Conservation (phyloP, 176 grass and related monocot genomes). For the Oryza glaberrima region DNA sequence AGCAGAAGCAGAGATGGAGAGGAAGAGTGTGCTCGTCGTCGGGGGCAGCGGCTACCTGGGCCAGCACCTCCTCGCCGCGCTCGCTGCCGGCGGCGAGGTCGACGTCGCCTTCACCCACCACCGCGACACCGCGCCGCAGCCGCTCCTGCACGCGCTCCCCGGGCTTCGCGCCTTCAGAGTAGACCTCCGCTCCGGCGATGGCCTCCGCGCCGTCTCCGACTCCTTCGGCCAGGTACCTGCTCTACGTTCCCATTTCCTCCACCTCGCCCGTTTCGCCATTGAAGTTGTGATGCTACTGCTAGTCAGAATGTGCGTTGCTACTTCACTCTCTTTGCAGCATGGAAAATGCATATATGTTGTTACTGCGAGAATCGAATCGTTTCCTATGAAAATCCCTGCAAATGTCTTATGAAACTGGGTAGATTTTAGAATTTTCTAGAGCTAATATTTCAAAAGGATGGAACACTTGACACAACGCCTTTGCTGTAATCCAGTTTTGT, state of each 20-base stretch:
- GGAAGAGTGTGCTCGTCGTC: constrained; percentile 71
- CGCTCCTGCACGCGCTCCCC: constrained; percentile 65
- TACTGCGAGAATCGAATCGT: not conserved
- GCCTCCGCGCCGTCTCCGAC: constrained; percentile 47
- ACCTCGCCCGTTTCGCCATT: not conserved
- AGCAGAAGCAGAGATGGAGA: not conserved
- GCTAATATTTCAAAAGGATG: too few relatives aligned
- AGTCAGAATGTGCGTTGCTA: not conserved
- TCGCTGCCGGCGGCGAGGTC: constrained; percentile 12
- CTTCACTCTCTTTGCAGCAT: too few relatives aligned
- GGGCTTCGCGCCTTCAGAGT: constrained; percentile 59
- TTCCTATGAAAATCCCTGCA: not conserved
- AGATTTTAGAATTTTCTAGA: not conserved
- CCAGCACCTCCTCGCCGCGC: constrained; percentile 79
- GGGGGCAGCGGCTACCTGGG: constrained; percentile 90
- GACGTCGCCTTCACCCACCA: constrained; percentile 85
- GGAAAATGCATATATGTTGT: too few relatives aligned
- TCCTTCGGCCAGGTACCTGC: constrained; percentile 71
- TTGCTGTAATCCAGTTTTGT: not conserved
- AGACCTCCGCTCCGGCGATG: constrained; percentile 70
- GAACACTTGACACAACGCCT: too few relatives aligned
- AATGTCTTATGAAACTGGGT: not conserved
- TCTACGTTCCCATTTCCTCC: too few relatives aligned
- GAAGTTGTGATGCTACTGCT: not conserved
- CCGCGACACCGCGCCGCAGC: constrained; percentile 56